Base-by-base conservation (phyloP, 2,329 filamentous ascomycete species). In the Penicillium sp. region DNA sequence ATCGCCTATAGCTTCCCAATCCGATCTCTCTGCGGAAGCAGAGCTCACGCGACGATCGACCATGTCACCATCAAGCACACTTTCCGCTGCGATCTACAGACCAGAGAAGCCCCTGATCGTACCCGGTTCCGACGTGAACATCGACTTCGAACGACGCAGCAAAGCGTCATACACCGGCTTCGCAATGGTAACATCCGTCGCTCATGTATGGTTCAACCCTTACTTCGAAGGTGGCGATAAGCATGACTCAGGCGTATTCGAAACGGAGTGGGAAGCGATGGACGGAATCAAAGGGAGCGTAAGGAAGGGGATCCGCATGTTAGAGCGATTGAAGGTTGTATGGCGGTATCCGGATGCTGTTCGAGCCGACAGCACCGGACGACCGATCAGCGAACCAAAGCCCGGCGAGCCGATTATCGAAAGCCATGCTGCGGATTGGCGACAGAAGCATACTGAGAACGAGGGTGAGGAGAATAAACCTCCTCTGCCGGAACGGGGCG, bases 191-290 rank as follows among this genome's bases (percentile, higher is more conserved):
- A 96, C 93, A 0, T 88, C 93, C 0, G 88, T 98, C 10, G 93
- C 93, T 0, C 93, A 98, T 69, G 91, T 96, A 16, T 99, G 95
- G 95, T 96, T 97, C 80, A 99, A 99, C 69, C 81, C 88, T 1
- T 98, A 88, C 75, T 98, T 98, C 67, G 95, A 98, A 76, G 92
- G 93, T 45, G 91, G 90, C 25, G 77, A 80, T 16, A 81, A 91
- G 0, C 83, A 89, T 49, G 83, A 88, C 44, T 90, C 83, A 10
- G 93, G 88, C 10, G 81, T 89, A 7, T 91, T 90, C 69, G 85
- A 88, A 60, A 86, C 87, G 26, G 82, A 85, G n/a, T 91, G 88
- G 86, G 86, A 90, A 19, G 83, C 82, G 21, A 90, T 99, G 86
- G 95, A 99, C 66, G 95, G 95, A 3, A 93, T 99, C 74, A 97